Conservation (phyloP, 192 early-diverging fungal species). For the Podila epigama region DNA sequence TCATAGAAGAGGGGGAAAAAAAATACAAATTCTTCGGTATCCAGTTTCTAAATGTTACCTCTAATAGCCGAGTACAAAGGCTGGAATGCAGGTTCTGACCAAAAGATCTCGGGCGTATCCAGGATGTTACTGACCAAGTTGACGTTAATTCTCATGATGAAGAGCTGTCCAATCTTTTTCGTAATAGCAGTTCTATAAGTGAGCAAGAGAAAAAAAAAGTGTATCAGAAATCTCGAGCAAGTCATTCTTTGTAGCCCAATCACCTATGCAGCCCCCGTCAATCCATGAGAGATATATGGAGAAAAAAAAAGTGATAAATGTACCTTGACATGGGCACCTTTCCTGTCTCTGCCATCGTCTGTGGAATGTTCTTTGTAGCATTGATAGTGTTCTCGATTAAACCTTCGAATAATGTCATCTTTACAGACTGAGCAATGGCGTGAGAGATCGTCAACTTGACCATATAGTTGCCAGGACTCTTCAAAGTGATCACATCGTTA, state of each 20-base stretch:
- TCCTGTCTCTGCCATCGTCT: conserved; percentile 92
- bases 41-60: conserved; percentile 33
- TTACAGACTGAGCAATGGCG: conserved; percentile 94
- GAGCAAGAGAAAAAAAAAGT: neutral
- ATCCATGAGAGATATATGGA: neutral
- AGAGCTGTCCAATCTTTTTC: conserved; percentile 94
- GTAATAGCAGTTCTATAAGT: conserved; percentile 83
- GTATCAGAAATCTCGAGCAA: no score
- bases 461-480: conserved; percentile 80
- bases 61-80: conserved; percentile 82
- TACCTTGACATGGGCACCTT: conserved; percentile 88
- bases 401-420: conserved; percentile 91
- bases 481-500: conserved; percentile 89
- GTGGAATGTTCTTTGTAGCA: conserved; percentile 87
- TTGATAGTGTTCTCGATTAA: conserved; percentile 93
- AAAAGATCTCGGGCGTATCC: conserved; percentile 94
- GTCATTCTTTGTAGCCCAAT: no score
- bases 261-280: no score
- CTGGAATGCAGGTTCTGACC: conserved; percentile 85
- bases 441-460: conserved; percentile 95
- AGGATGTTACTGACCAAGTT: conserved; percentile 89
- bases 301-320: neutral
- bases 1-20: neutral
- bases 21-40: neutral
- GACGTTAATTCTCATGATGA: conserved; percentile 89